Evolutionary conservation across 306 rosid species (phyloP), one percentile per base, ranked within the genome.

Genomic region (Cotoneaster glaucophyllus): DNA sequence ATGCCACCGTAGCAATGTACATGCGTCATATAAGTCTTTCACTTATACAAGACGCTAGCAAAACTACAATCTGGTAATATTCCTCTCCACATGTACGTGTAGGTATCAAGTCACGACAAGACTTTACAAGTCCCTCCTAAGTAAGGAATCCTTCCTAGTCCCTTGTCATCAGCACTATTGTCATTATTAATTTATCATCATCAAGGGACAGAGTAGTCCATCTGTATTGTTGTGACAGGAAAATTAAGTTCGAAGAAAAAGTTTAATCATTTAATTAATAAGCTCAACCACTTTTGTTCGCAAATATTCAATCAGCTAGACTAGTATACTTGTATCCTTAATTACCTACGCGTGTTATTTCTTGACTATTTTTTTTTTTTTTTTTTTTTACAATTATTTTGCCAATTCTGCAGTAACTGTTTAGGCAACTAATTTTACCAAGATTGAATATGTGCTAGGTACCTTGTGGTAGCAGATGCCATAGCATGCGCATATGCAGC

Each of bases 401-500:
- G 18, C 7, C 13, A 61, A 61, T 14, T 61, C 21, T 61, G 19
- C 19, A 14, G 1, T 25, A 28, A 25, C 18, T 26, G 28, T 26
- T 52, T 9, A n/a, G 8, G 76, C 17, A 28, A 34, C 66, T 57
- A 72, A 72, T 24, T 34, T 57, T 37, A 72, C 67, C 21, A 10
- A 7, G 31, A 37, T 19, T 43, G 28, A 59, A 12, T 25, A 17
- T 73, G 26, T 41, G 9, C 0, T 6, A 94, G 98, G 79, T 95
- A 84, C 76, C 84, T 92, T 76, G 56, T 89, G 81, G 91, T 85
- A 77, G 67, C 82, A 45, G 90, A 95, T 66, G 80, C 79, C 73
- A 76, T 90, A 76, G 96, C 91, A 74, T 83, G 91, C 73, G 77
- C 78, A 19, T 90, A 89, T 18, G 93, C 90, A 73, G 84, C 81